Evolutionary conservation across 148 eudicot species (phyloP), one percentile per base, ranked within the genome.

Genomic region (Rheum nobile): DNA sequence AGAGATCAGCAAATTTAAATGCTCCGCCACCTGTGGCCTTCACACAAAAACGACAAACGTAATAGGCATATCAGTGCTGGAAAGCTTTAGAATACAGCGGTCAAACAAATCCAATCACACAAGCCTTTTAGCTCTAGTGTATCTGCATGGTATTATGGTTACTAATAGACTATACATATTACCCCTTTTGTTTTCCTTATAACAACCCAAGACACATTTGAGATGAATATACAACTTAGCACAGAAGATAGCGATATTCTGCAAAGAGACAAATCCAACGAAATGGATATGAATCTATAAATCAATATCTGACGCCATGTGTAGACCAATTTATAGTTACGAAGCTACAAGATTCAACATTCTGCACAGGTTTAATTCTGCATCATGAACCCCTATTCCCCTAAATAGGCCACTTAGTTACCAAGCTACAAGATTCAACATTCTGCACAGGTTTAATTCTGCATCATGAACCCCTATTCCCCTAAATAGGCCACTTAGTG

Each of bases 21-120:
- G 98, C 98, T 84, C 98, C 98, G 71, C 98, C 98, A 78, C 98
- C 98, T 80, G 98, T 94, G 72, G 97, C 98, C 98, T 94, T 85
- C 81, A 74, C 85, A 78, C 73, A 83, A 81, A 84, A 29, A 61
- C 73, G 48, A 77, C 63, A 61, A 78, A 76, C 75, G 16, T 71
- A 71, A 39, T 32, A 17, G 39, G 8, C 38, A 65, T 7, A 32
- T 65, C 39, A 65, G 16, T 65, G 70, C 70, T 65, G 41, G 70
- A 34, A 34, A 32, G 38, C 70, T 29, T 65, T 16, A 34, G 9
- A 17, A 32, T 65, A 65, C 70, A 32, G 41, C 39, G 6, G n/a
- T 13, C 14, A 16, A 65, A 32, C 7, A 32, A 28, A 32, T 65
- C 41, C n/a, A 17, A 32, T 17, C 39, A 65, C 39, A 32, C 10